A percentile compares a stretch with the other conserved stretches of the same genome.
Conservation (phyloP, 1,139 yeast genomes). For the Kurtzmaniella quercitrusa region DNA sequence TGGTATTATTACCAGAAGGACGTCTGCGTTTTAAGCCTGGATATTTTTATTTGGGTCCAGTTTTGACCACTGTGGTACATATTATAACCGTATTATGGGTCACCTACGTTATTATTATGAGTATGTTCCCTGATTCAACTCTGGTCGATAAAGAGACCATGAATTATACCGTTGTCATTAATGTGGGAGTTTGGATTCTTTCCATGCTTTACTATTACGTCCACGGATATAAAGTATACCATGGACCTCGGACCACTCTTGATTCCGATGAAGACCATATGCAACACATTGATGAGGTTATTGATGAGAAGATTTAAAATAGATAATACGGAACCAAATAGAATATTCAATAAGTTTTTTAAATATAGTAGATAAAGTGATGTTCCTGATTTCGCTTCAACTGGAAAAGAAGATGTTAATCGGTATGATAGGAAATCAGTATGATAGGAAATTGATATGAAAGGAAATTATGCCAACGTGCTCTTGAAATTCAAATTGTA, state of each 20-base stretch:
- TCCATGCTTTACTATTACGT: slow-evolving; percentile 25
- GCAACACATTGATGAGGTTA: neutral
- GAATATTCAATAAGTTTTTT: neutral
- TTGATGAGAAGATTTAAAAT: neutral
- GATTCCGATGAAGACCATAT: slow-evolving; percentile 9
- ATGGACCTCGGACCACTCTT: slow-evolving; percentile 36
- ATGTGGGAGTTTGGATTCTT: slow-evolving; percentile 33
- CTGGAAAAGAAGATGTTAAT: no score
- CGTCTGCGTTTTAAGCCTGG: slow-evolving; percentile 54
- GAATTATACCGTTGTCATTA: slow-evolving; percentile 36
- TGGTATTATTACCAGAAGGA: slow-evolving; percentile 41
- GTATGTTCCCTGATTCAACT: slow-evolving; percentile 35
- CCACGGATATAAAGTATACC: slow-evolving; percentile 25
- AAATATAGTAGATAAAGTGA: no score
- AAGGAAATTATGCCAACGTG: no score
- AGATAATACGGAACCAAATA: neutral
- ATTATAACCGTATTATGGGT: slow-evolving; percentile 23
- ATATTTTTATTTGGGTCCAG: slow-evolving; percentile 54
- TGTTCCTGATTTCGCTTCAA: no score
- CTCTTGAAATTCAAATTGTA: no score
- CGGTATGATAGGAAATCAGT: no score
- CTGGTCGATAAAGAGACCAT: slow-evolving; percentile 25
- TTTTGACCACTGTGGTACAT: slow-evolving; percentile 36
- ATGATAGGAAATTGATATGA: no score
- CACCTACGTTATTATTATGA: slow-evolving; percentile 29